Base-by-base conservation (phyloP, 1,284 basidiomycete species). In the Spongiforma sp. region DNA sequence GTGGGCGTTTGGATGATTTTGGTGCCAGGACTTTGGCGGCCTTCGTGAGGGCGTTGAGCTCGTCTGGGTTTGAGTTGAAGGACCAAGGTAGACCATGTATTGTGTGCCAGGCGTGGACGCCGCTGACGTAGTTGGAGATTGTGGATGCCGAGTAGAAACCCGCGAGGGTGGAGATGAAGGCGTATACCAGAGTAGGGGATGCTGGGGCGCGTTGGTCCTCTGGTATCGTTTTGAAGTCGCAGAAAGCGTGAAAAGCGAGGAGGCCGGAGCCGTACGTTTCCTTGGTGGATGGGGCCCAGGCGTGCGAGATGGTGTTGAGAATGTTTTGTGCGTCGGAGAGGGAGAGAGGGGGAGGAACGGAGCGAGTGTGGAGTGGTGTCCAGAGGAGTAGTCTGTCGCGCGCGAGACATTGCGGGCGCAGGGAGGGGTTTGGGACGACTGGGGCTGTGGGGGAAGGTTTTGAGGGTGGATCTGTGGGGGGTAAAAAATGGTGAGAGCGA, bases 171-270 rank as follows among this genome's bases (percentile, higher is more conserved):
- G 61, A 14, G 5, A 64, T 50, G 58, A 65, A 65, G 1, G n/a
- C 2, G 2, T 33, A 1, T 6, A 65, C 19, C 4, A 63, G 1
- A 1, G 32, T 14, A 0, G 24, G 5, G 1, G 12, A 12, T 0
- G 39, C 36, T 0, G 63, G 57, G 0, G 26, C 14, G 0, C 30
- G 12, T 1, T 48, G 0, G 0, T 9, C 21, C 4, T 64, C 56
- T 1, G 56, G 41, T 5, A 61, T 26, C 4, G 3, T 5, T 15
- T 56, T 62, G 28, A 24, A 3, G 33, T 64, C 32, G 4, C 60
- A 64, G 36, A 62, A 62, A 1, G 52, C 41, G 36, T 64, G 60
- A 46, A 17, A 65, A 1, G 8, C 7, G 2, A 65, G 52, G 0
- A 62, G 37, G 0, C 60, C 52, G 0, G 60, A 55, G 0, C 60